These are phyloP conservation scores for Nothomitra cinnamomea DNA, from an alignment of 2,329 filamentous ascomycete species.

Conservation along the genomic window DNA sequence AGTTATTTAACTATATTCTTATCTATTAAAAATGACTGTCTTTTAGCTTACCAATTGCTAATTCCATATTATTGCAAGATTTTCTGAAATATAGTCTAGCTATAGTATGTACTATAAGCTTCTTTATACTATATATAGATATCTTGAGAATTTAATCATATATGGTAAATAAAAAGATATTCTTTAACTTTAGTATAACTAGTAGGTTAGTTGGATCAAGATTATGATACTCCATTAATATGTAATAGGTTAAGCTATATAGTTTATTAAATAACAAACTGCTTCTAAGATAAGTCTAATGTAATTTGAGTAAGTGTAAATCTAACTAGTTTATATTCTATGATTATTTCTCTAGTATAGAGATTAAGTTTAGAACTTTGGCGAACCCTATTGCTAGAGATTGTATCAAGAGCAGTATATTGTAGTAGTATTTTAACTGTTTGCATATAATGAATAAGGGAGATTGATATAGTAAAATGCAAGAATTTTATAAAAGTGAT, in stretches of 20 bases:
- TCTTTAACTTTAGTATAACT: neutral
- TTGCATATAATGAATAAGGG: neutral
- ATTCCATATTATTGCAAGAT: neutral
- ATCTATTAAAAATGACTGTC: neutral
- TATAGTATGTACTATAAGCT: neutral
- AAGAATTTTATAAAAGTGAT: neutral
- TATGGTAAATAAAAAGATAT: neutral
- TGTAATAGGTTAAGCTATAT: neutral
- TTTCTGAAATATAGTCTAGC: neutral
- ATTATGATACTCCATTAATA: neutral
- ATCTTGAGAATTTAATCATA: neutral
- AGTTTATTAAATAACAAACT: neutral
- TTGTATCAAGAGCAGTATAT: neutral
- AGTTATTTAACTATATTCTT: neutral
- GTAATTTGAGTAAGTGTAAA: neutral
- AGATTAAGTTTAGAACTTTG: neutral
- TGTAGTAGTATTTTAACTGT: neutral
- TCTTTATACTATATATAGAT: neutral
- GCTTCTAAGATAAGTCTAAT: neutral
- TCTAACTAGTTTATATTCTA: neutral
- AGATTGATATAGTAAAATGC: neutral
- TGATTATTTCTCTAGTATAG: neutral
- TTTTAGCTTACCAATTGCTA: neutral
- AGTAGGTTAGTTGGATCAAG: neutral
- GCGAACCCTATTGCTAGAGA: neutral